Evolutionary conservation across 768 basidiomycete genomes (phyloP).

Genomic region (Termitomyces sp.): DNA sequence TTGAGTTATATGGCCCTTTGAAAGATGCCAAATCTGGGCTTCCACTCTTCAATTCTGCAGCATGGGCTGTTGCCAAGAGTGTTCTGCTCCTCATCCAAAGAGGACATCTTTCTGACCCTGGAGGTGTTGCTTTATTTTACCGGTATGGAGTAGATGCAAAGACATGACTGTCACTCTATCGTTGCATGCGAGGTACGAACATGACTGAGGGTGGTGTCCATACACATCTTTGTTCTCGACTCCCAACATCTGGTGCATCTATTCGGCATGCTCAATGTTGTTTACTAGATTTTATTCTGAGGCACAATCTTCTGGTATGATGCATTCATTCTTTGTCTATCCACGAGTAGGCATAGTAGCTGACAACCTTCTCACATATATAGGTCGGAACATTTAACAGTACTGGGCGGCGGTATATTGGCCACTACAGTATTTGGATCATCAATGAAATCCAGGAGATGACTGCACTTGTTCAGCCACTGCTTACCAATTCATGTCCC

Average conservation of each 20-base stretch:
- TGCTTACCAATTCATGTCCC: neutral
- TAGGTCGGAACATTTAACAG: constrained; percentile 20
- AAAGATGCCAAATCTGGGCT: constrained; percentile 24
- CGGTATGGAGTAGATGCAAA: constrained; percentile 15
- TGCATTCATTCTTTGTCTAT: neutral
- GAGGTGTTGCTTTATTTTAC: constrained; percentile 22
- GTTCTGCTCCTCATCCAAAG: constrained; percentile 24
- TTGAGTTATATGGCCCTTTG: constrained; percentile 29
- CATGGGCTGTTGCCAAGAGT: constrained; percentile 27
- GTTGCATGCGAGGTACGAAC: constrained; percentile 28
- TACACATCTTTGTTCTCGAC: constrained; percentile 19
- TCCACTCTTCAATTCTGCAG: constrained; percentile 25
- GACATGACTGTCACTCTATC: constrained; percentile 13
- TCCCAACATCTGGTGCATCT: constrained; percentile 21
- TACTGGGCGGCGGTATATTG: constrained; percentile 14
- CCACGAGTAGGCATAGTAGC: neutral
- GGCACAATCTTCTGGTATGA: constrained; percentile 18
- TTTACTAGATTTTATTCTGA: constrained; percentile 19
- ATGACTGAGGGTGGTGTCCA: constrained; percentile 33
- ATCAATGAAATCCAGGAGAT: constrained; percentile 12
- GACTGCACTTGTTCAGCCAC: neutral
- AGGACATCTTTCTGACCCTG: constrained; percentile 28
- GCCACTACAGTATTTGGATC: constrained; percentile 20
- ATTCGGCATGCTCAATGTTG: constrained; percentile 17
- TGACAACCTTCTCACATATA: neutral